These are phyloP conservation scores for Quercus phellos DNA, from an alignment of 331 rosid species.

Conservation along the genomic window DNA sequence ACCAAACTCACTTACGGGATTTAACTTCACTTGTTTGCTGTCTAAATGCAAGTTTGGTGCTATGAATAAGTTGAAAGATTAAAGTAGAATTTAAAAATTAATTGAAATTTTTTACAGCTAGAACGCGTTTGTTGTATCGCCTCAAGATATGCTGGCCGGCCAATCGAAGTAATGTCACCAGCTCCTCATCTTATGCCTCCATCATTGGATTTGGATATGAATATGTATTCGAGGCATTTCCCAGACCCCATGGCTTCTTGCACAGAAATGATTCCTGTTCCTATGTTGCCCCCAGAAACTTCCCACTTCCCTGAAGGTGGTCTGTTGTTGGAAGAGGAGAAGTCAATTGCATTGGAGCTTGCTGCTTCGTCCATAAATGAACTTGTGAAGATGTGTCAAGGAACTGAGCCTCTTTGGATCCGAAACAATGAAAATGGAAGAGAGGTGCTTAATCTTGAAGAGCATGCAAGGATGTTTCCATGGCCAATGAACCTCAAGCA, in stretches of 20 bases:
- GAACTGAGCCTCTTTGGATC: constrained; percentile 68
- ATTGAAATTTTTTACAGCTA: constrained; percentile 33
- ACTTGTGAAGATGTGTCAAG: constrained; percentile 66
- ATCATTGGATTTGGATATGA: constrained; percentile 84
- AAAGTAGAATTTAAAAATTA: too few relatives aligned
- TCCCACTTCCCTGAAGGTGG: constrained; percentile 49
- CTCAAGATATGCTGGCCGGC: constrained; percentile 56
- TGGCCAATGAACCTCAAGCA: constrained; percentile 59
- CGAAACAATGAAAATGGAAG: constrained; percentile 38
- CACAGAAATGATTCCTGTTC: constrained; percentile 56
- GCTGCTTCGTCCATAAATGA: constrained; percentile 60
- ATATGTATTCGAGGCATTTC: constrained; percentile 71
- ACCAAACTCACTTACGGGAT: too few relatives aligned
- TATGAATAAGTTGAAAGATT: too few relatives aligned
- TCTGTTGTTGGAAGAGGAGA: constrained; percentile 64
- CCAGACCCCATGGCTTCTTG: constrained; percentile 45
- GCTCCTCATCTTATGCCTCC: constrained; percentile 40
- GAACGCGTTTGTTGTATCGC: constrained; percentile 73
- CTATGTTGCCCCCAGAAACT: constrained; percentile 52
- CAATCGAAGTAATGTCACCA: constrained; percentile 46
- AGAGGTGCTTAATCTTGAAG: constrained; percentile 70
- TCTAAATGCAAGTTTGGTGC: too few relatives aligned
- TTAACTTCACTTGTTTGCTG: too few relatives aligned
- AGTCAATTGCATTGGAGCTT: constrained; percentile 65
- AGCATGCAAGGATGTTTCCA: constrained; percentile 56